A percentile compares a stretch with the other conserved stretches of the same genome.
These are phyloP conservation scores for Pseudohalonectria lignicola DNA, from an alignment of 2,329 filamentous ascomycete species.

Conservation along the genomic window DNA sequence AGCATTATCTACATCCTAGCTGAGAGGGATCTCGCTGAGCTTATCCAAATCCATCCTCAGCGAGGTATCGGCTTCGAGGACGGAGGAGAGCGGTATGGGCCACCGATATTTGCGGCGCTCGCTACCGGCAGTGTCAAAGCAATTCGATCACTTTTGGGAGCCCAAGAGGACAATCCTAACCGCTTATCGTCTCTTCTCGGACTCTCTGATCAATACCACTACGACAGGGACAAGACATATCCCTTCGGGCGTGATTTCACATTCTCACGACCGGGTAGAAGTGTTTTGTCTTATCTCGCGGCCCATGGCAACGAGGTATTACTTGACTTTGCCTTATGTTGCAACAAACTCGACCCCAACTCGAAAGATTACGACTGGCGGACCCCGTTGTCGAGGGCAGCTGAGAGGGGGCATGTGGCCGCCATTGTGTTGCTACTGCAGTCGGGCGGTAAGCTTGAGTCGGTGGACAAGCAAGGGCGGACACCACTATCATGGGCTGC, in stretches of 20 bases:
- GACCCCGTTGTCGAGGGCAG: not conserved
- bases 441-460: not conserved
- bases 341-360: not conserved
- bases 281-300: not conserved
- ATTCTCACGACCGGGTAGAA: not conserved
- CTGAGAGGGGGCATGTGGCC: not conserved
- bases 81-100: constrained; percentile 4
- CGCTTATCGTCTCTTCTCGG: not conserved
- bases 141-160: constrained; percentile 1
- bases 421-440: not conserved
- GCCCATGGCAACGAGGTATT: not conserved
- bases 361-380: not conserved
- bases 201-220: not conserved
- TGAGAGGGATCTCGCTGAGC: constrained; percentile 3
- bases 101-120: constrained; percentile 7
- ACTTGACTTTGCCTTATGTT: not conserved
- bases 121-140: constrained; percentile 5
- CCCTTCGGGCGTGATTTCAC: not conserved
- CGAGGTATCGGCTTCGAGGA: not conserved
- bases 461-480: not conserved
- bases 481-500: not conserved
- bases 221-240: not conserved
- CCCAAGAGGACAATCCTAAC: not conserved
- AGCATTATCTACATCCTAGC: constrained; percentile 4
- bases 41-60: constrained; percentile 2